Base-by-base conservation (phyloP, 495 filamentous ascomycete species). In the Usnea hakonensis region DNA sequence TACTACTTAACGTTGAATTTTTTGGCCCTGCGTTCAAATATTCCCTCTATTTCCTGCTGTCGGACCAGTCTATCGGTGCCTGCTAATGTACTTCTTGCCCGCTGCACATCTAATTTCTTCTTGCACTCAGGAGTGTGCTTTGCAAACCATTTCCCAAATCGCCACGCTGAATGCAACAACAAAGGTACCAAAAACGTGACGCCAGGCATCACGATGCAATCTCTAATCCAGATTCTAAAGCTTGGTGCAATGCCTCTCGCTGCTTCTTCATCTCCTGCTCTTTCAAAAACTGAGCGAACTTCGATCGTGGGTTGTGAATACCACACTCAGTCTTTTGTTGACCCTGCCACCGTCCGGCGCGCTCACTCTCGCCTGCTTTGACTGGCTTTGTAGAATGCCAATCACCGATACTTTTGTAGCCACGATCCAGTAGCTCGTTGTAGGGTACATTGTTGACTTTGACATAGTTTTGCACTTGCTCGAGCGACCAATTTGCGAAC, bases 391-490 rank as follows among this genome's bases (percentile, higher is more conserved):
- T 98, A 40, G 89, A 94, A 78, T 98, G 94, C 89, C 93, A 97
- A 75, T 98, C 94, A 65, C 94, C 94, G 64, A 98, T 80, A 64
- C 89, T 94, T 83, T 97, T 97, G 83, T 98, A 98, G 19, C 95
- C 91, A 59, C 78, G 79, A 77, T 97, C 89, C 6, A 98, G 80
- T 14, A 98, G 81, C 60, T 81, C 86, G 70, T 98, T 98, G 81
- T 96, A 97, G 1, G 94, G 95, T 5, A 98, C 90, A 61, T 94
- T 71, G 77, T 96, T 82, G 64, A 87, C 85, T 60, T 84, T 80
- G 79, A 96, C 79, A 74, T 98, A 98, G 38, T 81, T 80, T 74
- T 90, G 84, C 52, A 98, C 94, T 72, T 97, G 88, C 59, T 84
- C 75, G 75, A 97, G 97, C 44, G 85, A 80, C 94, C 94, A 98